Conservation (phyloP, 148 eudicot species). For the Nepenthes gracilis region DNA sequence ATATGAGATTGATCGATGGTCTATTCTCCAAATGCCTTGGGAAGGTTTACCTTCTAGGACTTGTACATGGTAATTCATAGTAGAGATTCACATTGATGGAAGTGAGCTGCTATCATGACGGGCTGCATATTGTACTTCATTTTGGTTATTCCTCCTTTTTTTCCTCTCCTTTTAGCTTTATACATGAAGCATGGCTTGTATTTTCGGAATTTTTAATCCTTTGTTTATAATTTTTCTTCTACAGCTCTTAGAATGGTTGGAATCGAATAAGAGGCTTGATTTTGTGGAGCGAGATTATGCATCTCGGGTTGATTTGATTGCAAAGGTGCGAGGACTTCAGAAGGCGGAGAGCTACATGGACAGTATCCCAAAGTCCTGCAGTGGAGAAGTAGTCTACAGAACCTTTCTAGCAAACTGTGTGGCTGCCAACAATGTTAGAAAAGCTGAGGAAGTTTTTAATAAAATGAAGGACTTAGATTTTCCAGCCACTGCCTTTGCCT, state of each 20-base stretch:
- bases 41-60: no score
- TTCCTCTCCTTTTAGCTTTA: background rate
- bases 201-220: no score
- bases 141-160: no score
- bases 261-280: constrained; percentile 29
- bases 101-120: no score
- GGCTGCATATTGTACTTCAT: no score
- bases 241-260: constrained; percentile 85
- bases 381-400: constrained; percentile 50
- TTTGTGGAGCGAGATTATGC: constrained; percentile 58
- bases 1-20: no score
- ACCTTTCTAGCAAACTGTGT: constrained; percentile 63
- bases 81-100: no score
- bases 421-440: constrained; percentile 21
- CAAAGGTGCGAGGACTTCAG: constrained; percentile 52
- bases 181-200: no score
- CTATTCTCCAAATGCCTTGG: no score
- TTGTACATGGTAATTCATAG: no score
- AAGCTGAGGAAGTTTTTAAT: constrained; percentile 72
- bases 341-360: constrained; percentile 54
- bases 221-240: background rate
- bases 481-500: constrained; percentile 38
- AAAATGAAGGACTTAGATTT: constrained; percentile 65
- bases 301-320: constrained; percentile 59
- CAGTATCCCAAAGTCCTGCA: constrained; percentile 46